A percentile compares a stretch with the other conserved stretches of the same genome.
These are phyloP conservation scores for Mortierella sp. DNA, from an alignment of 371 early-diverging fungal species.

Conservation along the genomic window DNA sequence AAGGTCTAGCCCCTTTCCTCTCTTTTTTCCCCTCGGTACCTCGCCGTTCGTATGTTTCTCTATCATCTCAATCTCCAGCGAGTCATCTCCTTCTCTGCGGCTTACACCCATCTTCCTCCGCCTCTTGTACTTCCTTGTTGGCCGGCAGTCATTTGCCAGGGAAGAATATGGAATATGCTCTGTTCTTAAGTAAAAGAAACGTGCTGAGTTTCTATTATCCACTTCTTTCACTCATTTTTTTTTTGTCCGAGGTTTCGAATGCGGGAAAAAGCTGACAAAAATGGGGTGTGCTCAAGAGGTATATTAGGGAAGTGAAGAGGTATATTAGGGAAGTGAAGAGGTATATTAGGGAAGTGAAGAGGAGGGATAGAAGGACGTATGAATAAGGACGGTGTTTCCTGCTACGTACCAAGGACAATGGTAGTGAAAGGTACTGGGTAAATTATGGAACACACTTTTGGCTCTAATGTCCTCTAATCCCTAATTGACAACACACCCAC, in stretches of 20 bases:
- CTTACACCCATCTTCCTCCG: not conserved
- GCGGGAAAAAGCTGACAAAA: not conserved
- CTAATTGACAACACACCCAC: no score
- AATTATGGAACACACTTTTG: no score
- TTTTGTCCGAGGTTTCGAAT: conserved; percentile 10
- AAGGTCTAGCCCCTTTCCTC: not conserved
- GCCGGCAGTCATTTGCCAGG: not conserved
- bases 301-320: not conserved
- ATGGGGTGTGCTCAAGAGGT: not conserved
- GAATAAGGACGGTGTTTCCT: not conserved
- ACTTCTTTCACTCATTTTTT: not conserved
- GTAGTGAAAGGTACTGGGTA: no score
- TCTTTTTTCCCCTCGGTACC: not conserved
- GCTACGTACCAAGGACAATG: no score
- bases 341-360: not conserved
- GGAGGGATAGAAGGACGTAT: not conserved
- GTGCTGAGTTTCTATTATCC: not conserved
- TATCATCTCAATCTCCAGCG: conserved; percentile 7
- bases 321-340: not conserved
- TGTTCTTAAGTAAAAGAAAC: not conserved
- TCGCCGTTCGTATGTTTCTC: not conserved
- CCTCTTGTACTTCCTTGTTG: not conserved
- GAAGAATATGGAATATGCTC: not conserved
- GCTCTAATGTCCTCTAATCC: no score
- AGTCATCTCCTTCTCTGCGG: not conserved